These are phyloP conservation scores for Suhomyces ambrosiae DNA, from an alignment of 1,139 yeast genomes.

Conservation along the genomic window DNA sequence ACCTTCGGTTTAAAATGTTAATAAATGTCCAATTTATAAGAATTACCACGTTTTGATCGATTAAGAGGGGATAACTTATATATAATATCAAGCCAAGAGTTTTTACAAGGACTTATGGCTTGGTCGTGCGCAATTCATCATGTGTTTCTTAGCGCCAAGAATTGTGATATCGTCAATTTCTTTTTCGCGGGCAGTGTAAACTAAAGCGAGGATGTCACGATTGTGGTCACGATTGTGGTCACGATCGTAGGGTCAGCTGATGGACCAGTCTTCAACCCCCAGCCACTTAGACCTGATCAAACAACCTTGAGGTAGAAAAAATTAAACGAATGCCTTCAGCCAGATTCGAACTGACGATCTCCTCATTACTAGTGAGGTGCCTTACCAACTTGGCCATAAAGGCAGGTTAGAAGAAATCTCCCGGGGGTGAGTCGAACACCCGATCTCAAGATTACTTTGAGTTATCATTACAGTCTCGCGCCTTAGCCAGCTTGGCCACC, in stretches of 20 bases:
- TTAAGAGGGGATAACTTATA: conserved; percentile 4
- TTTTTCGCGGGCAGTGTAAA: conserved; percentile 8
- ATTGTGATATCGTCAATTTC: conserved; percentile 6
- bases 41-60: background rate
- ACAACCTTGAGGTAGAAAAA: background rate
- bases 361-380: conserved; percentile 91
- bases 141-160: conserved; percentile 17
- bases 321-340: conserved; percentile 63
- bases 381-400: conserved; percentile 76
- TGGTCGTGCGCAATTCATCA: conserved; percentile 9
- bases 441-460: conserved; percentile 70
- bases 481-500: conserved; percentile 83
- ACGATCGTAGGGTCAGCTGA: no score
- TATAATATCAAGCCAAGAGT: conserved; percentile 13
- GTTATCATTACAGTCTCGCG: conserved; percentile 69
- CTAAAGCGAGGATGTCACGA: conserved; percentile 2
- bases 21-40: background rate
- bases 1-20: no score
- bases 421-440: conserved; percentile 86
- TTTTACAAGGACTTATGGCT: conserved; percentile 8
- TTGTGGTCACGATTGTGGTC: background rate
- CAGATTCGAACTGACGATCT: conserved; percentile 88
- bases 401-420: conserved; percentile 49
- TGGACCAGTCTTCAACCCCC: no score
- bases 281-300: background rate